phyloP scores from a whole-genome alignment of 129 eudicot genomes.

The Logfia minima region DNA sequence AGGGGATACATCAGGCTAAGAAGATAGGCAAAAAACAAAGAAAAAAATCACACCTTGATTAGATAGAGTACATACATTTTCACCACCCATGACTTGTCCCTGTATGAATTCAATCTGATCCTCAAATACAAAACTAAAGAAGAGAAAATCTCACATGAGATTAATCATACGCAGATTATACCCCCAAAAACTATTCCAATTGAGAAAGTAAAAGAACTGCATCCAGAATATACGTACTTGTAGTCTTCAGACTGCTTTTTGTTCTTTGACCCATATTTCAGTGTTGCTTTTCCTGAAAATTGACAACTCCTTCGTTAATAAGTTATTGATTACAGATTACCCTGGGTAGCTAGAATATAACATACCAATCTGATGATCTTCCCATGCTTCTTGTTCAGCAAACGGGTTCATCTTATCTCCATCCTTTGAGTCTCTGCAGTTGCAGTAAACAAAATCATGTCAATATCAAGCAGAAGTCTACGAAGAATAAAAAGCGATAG shows the following conservation, averaged over 20 bases:
- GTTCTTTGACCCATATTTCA: slow-evolving; percentile 77
- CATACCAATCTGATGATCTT: slow-evolving; percentile 92
- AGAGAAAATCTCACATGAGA: slow-evolving; percentile 7
- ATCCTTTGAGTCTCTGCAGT: slow-evolving; percentile 65
- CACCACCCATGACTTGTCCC: slow-evolving; percentile 84
- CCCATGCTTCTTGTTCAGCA: slow-evolving; percentile 99
- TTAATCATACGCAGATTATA: background rate
- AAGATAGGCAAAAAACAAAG: background rate
- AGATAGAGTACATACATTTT: slow-evolving; percentile 51
- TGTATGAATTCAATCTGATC: slow-evolving; percentile 91
- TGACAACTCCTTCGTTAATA: slow-evolving; percentile 12
- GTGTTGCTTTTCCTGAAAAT: slow-evolving; percentile 85
- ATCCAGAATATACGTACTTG: slow-evolving; percentile 47
- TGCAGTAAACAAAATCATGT: slow-evolving; percentile 12
- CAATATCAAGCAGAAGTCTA: background rate
- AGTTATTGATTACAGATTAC: slow-evolving; percentile 4
- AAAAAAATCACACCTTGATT: background rate
- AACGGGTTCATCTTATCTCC: slow-evolving; percentile 94
- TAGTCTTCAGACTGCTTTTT: slow-evolving; percentile 71
- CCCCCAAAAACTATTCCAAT: background rate
- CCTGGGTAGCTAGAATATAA: background rate
- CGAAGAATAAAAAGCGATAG: background rate
- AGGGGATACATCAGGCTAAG: slow-evolving; percentile 3
- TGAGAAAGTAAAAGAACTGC: slow-evolving; percentile 1
- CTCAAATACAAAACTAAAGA: slow-evolving; percentile 82